Evolutionary conservation across 306 rosid species (phyloP), one percentile per base, ranked within the genome.

Genomic region (Acacia melanoxylon): DNA sequence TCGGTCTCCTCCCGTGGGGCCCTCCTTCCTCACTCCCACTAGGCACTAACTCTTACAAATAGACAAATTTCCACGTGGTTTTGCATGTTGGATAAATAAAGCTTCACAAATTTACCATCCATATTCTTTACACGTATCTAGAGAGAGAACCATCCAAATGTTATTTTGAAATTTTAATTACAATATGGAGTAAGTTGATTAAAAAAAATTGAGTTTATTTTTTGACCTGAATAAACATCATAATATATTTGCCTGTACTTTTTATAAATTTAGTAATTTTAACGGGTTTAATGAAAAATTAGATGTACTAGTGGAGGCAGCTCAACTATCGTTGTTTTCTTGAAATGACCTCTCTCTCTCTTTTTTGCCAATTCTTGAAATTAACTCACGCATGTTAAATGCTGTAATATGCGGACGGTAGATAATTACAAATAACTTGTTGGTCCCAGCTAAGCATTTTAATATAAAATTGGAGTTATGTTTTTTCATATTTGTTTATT

Each of bases 1-100:
- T 52, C 80, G 81, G 79, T 59, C 77, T 63, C 7, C 78, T 66
- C 80, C 14, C 25, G 68, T 78, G 69, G 69, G 85, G 74, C 11
- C 85, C 83, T 14, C 41, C 67, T 1, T 16, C 25, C 54, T 15
- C 25, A 46, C 42, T 25, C 22, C 52, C 5, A 4, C 37, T 0
- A 37, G 41, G 7, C 61, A 25, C 62, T 48, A 8, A 22, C 56
- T 44, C 20, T n/a, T 10, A 15, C 3, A 10, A 58, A 10, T 20
- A 2, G 20, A 29, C 41, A 29, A 63, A 29, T 1, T 6, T 29
- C 14, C 37, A 62, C 35, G 35, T 58, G 65, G 65, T 58, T 58
- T 58, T 58, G 65, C 65, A 58, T 58, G 31, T 10, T 58, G 1
- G 15, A 9, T 22, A 3, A 8, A 58, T n/a, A 10, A 22, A 54